These are phyloP conservation scores for Alopecurus myosuroides DNA, from an alignment of 176 grass and related monocot genomes.

Conservation along the genomic window DNA sequence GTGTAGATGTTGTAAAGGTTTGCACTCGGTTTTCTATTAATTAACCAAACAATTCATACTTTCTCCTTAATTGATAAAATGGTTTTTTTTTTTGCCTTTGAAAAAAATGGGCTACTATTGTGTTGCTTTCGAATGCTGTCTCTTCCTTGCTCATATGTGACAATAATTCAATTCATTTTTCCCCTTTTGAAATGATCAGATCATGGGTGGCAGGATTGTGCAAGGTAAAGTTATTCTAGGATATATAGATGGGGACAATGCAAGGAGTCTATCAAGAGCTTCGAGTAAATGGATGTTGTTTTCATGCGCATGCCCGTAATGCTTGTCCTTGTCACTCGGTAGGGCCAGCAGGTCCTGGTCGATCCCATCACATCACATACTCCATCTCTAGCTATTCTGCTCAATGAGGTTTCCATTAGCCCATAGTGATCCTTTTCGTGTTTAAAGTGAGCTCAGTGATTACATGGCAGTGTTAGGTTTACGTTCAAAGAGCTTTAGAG, in stretches of 20 bases:
- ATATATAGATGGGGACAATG: conserved; percentile 29
- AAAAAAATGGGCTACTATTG: neutral
- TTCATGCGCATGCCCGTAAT: conserved; percentile 26
- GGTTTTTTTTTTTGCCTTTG: too few relatives aligned
- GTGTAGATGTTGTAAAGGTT: too few relatives aligned
- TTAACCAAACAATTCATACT: too few relatives aligned
- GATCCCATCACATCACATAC: neutral
- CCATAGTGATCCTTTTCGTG: neutral
- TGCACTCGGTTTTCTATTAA: too few relatives aligned
- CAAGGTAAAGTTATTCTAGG: neutral
- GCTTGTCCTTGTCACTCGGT: conserved; percentile 32
- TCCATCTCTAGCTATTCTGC: neutral
- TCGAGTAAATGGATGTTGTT: conserved; percentile 13
- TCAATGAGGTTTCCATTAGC: conserved; percentile 10
- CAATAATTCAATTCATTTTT: neutral
- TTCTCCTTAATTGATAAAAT: too few relatives aligned
- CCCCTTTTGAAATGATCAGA: neutral
- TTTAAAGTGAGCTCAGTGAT: neutral
- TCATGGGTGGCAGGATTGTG: conserved; percentile 25
- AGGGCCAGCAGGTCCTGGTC: neutral
- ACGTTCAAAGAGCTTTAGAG: neutral
- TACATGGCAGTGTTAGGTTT: too few relatives aligned
- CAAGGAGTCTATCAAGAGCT: neutral
- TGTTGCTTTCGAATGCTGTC: neutral
- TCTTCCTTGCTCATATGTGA: neutral